These are phyloP conservation scores for Zizania latifolia DNA, from an alignment of 176 grass and related monocot species.

Conservation along the genomic window DNA sequence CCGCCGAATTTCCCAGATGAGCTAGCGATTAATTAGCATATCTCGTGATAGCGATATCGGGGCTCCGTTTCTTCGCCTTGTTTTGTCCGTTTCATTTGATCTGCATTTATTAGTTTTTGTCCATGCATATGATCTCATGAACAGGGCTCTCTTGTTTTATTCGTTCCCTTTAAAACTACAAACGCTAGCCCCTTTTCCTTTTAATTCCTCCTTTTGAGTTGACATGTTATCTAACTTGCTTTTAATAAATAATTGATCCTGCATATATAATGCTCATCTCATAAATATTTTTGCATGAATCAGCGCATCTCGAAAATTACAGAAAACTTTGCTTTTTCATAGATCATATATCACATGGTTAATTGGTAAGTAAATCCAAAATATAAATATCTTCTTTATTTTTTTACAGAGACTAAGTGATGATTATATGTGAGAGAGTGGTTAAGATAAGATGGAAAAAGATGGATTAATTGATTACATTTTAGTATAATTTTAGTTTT, in stretches of 20 bases:
- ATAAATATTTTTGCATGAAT: neutral
- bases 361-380: neutral
- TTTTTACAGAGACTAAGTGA: no score
- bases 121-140: neutral
- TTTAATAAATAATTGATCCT: neutral
- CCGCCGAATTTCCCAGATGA: neutral
- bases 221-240: neutral
- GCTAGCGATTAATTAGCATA: constrained; percentile 20
- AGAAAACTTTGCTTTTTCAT: neutral
- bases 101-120: neutral
- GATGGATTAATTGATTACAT: neutral
- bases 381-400: no score
- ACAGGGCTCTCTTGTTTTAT: neutral
- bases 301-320: neutral
- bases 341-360: neutral
- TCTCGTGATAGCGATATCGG: constrained; percentile 33
- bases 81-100: constrained; percentile 24
- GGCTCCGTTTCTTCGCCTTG: constrained; percentile 1
- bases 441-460: no score
- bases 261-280: no score
- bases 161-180: constrained; percentile 1
- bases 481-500: neutral
- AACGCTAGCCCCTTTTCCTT: neutral
- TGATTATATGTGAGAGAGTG: neutral
- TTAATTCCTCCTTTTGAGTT: neutral